Evolutionary conservation across 225 moss, liverwort and hornwort genomes (phyloP), one percentile per base, ranked within the genome.

Genomic region (Bryoerythrophyllum caledonicum): DNA sequence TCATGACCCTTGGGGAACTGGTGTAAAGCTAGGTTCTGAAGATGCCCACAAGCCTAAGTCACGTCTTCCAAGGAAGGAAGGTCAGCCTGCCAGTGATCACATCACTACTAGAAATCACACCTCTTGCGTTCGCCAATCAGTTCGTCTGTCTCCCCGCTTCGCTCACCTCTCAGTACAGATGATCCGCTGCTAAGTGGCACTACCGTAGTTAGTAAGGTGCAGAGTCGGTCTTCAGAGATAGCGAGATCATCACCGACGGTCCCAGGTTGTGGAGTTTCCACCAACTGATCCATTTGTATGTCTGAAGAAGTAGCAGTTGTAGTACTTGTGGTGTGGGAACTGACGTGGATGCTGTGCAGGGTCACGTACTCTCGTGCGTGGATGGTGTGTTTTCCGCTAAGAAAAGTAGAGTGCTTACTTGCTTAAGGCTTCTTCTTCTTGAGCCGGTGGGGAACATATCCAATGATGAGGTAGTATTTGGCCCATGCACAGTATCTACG

Each of bases 401-500:
- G 43, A 12, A 69, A 68, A 43, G 65, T 65, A 11, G 34, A 44
- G 44, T 44, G 38, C 38, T 38, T 38, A 44, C 44, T 44, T 44
- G 44, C 44, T 44, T 61, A 9, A 16, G 4, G 1, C 43, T 17
- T 66, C 65, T 46, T 19, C 26, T 66, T 4, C 49, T 73, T 46
- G 30, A 48, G 63, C 38, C n/a, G 70, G 78, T 67, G 79, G 72
- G 76, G 73, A 75, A 76, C 74, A 77, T 68, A 64, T 68, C 64
- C 68, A 28, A 61, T 63, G 73, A 60, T 80, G 80, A 77, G 80
- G 28, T 64, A 28, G 77, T 77, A 84, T 84, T 80, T 84, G 84
- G 84, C 84, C 84, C 84, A 80, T 84, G 84, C 84, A 84, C 84
- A 84, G 84, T 77, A 84, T 84, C 84, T 80, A 84, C 80, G 84